A percentile compares a stretch with the other conserved stretches of the same genome.
Conservation (phyloP, 2,329 filamentous ascomycete genomes). For the Pyricularia sp. region DNA sequence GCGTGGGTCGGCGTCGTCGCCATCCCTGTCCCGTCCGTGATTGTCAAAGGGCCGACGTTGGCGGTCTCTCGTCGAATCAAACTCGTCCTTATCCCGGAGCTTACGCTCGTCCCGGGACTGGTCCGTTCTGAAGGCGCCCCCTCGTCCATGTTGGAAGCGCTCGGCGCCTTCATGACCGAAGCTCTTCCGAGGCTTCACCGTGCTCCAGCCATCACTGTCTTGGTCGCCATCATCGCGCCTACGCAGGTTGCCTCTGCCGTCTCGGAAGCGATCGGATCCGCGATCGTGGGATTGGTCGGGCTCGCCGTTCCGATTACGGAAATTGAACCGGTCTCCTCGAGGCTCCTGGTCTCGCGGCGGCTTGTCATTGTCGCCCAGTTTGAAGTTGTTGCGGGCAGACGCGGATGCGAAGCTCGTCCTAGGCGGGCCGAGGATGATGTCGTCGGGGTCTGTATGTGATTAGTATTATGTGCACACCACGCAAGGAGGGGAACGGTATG, state of each 20-base stretch:
- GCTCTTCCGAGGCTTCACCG: conserved; percentile 64
- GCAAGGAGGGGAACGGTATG: not conserved
- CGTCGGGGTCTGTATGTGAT: conserved; percentile 51
- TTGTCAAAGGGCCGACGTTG: conserved; percentile 17
- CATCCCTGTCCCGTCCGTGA: conserved; percentile 33
- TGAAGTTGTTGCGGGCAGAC: conserved; percentile 43
- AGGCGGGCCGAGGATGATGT: conserved; percentile 78
- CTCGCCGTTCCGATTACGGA: conserved; percentile 43
- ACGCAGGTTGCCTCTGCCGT: conserved; percentile 36
- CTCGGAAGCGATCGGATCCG: conserved; percentile 38
- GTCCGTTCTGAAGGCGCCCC: conserved; percentile 16
- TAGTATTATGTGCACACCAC: not conserved
- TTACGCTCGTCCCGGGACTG: conserved; percentile 34
- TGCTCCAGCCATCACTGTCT: conserved; percentile 66
- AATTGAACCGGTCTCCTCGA: conserved; percentile 47
- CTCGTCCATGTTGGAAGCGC: conserved; percentile 56
- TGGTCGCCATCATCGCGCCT: conserved; percentile 46
- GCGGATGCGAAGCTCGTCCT: conserved; percentile 75
- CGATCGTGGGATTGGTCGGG: conserved; percentile 31
- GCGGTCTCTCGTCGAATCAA: conserved; percentile 22
- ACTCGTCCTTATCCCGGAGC: conserved; percentile 36
- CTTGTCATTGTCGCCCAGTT: conserved; percentile 42
- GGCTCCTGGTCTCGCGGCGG: conserved; percentile 38
- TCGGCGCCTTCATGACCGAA: conserved; percentile 65
- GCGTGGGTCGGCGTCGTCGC: conserved; percentile 44